Percentiles rank a stretch among this genome's conserved stretches.
phyloP scores from a whole-genome alignment of 768 basidiomycete species.

The Calocybe cyanea region DNA sequence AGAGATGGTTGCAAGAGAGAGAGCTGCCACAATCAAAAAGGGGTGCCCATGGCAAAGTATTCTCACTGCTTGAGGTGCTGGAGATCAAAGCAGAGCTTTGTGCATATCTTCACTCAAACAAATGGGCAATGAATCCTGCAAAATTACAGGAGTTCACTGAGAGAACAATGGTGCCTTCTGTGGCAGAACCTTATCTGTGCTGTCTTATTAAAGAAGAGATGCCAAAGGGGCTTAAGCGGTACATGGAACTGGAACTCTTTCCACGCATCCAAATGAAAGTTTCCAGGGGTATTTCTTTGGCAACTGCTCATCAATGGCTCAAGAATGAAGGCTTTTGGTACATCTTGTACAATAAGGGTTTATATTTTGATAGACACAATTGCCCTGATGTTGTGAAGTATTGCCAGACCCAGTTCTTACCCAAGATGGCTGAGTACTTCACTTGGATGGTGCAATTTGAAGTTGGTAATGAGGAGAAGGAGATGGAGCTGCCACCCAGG shows the following conservation, averaged over 20 bases:
- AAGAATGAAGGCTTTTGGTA: constrained; percentile 24
- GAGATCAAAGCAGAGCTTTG: too few species aligned
- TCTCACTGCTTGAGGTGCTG: too few species aligned
- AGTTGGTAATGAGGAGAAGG: constrained; percentile 12
- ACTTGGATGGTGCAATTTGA: constrained; percentile 17
- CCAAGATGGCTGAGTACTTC: constrained; percentile 19
- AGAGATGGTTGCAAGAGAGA: too few species aligned
- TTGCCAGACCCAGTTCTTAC: constrained; percentile 27
- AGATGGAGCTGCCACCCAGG: neutral
- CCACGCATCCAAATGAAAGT: constrained; percentile 25
- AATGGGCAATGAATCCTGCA: too few species aligned
- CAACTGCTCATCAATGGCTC: constrained; percentile 28
- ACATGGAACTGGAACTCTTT: constrained; percentile 30
- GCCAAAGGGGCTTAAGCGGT: constrained; percentile 26
- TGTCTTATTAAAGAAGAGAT: constrained; percentile 20
- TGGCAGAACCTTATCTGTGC: too few species aligned
- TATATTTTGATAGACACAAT: constrained; percentile 36
- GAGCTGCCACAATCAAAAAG: too few species aligned
- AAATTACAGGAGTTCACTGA: too few species aligned
- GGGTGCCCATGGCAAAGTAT: too few species aligned
- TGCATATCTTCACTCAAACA: neutral
- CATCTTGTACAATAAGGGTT: constrained; percentile 24
- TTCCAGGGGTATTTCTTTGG: constrained; percentile 24
- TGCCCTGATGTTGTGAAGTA: constrained; percentile 31
- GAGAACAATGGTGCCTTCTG: too few species aligned